phyloP scores from a whole-genome alignment of 495 filamentous ascomycete genomes.

The Podospora comata region DNA sequence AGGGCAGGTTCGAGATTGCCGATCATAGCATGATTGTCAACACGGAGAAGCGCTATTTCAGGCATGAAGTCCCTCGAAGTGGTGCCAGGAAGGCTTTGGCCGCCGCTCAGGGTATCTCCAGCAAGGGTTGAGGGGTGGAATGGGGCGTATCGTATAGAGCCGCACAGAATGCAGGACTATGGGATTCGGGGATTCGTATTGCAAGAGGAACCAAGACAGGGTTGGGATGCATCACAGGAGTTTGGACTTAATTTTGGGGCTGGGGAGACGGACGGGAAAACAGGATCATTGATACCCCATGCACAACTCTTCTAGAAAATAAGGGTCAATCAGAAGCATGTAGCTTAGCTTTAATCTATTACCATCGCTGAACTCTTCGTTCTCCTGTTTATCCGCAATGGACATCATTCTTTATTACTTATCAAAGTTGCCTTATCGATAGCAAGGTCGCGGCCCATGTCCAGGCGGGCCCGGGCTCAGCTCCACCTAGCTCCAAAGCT shows the following conservation, averaged over 20 bases:
- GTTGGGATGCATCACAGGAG: background rate
- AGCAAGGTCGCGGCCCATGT: background rate
- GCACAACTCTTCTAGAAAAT: background rate
- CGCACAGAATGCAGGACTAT: background rate
- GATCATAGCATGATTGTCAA: slow-evolving; percentile 51
- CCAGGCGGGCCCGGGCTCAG: background rate
- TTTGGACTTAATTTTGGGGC: background rate
- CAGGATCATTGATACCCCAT: slow-evolving; percentile 12
- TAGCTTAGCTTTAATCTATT: background rate
- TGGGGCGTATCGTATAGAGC: background rate
- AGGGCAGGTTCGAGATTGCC: slow-evolving; percentile 41
- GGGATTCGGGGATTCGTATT: background rate
- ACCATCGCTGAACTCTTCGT: background rate
- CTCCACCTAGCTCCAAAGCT: background rate
- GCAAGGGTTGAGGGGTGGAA: slow-evolving; percentile 8
- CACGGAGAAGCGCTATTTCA: slow-evolving; percentile 33
- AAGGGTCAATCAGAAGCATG: background rate
- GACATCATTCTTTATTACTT: background rate
- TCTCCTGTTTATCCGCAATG: no score
- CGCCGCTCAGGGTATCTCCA: slow-evolving; percentile 15
- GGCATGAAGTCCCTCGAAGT: slow-evolving; percentile 35
- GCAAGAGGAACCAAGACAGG: background rate
- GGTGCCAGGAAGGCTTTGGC: slow-evolving; percentile 22
- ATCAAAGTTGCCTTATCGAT: background rate
- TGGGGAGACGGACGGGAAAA: background rate